These are phyloP conservation scores for Trichoderma reesei DNA, from an alignment of 495 filamentous ascomycete genomes.

Conservation along the genomic window DNA sequence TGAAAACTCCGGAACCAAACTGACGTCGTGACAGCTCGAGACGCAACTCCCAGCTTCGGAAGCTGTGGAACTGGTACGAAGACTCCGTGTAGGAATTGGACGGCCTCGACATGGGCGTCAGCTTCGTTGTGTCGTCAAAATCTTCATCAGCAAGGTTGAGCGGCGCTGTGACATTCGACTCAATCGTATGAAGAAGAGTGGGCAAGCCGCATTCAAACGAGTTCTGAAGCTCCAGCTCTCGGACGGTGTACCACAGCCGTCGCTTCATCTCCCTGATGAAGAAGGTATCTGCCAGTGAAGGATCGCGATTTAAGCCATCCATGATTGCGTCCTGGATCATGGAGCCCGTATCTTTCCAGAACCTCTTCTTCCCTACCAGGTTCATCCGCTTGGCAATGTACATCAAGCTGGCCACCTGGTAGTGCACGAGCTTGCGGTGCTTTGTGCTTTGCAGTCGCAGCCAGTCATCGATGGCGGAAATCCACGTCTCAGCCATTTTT, in stretches of 20 bases:
- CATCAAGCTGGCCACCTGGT: constrained; percentile 24
- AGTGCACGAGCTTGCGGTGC: constrained; percentile 26
- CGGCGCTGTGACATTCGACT: constrained; percentile 20
- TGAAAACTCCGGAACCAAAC: constrained; percentile 19
- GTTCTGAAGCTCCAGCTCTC: constrained; percentile 26
- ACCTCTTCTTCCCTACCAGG: constrained; percentile 25
- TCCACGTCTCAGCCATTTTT: constrained; percentile 29
- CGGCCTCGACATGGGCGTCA: constrained; percentile 20
- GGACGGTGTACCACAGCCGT: constrained; percentile 24
- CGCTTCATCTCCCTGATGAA: constrained; percentile 28
- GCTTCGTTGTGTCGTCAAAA: constrained; percentile 21
- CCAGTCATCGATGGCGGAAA: constrained; percentile 25
- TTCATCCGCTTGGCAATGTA: constrained; percentile 27
- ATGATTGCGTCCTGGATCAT: constrained; percentile 22
- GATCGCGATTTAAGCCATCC: constrained; percentile 23
- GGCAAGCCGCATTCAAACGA: constrained; percentile 28
- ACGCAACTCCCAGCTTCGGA: constrained; percentile 21
- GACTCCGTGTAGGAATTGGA: constrained; percentile 22
- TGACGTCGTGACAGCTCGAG: constrained; percentile 21
- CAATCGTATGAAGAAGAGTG: constrained; percentile 22
- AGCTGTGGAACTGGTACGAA: constrained; percentile 24
- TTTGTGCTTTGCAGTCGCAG: constrained; percentile 21
- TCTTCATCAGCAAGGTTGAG: constrained; percentile 25
- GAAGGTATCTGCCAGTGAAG: constrained; percentile 17
- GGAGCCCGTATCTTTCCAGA: constrained; percentile 24